Evolutionary conservation across 1,284 basidiomycete species (phyloP).

Genomic region (Hemileia vastatrix): DNA sequence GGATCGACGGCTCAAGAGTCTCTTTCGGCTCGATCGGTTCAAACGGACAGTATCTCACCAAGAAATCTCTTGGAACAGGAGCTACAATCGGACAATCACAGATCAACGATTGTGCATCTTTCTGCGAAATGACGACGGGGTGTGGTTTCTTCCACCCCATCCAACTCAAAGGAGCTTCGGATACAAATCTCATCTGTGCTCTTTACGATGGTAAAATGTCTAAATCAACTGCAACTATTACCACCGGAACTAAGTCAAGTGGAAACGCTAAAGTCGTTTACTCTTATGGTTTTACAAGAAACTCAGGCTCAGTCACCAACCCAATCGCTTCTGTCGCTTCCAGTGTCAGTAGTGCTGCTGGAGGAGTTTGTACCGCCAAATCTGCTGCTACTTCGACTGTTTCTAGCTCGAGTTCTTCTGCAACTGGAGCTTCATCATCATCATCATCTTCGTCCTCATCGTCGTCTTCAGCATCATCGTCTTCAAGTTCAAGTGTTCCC

Average conservation of each 20-base stretch:
- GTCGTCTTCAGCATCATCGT: too few relatives aligned
- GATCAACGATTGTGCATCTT: too few relatives aligned
- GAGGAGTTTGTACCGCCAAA: not conserved
- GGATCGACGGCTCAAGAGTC: too few relatives aligned
- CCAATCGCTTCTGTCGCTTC: not conserved
- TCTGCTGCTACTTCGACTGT: not conserved
- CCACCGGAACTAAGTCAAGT: not conserved
- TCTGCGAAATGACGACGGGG: too few relatives aligned
- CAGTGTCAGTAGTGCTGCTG: not conserved
- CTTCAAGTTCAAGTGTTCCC: not conserved
- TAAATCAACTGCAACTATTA: not conserved
- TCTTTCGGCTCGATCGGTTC: too few relatives aligned
- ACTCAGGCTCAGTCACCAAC: not conserved
- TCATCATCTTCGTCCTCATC: not conserved
- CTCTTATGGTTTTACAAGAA: not conserved
- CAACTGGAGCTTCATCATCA: not conserved
- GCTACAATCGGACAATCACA: too few relatives aligned
- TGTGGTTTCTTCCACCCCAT: not conserved
- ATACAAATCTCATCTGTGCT: not conserved
- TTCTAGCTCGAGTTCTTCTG: not conserved
- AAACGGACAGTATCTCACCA: too few relatives aligned
- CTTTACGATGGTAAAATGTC: not conserved
- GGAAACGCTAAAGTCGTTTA: not conserved
- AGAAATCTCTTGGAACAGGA: too few relatives aligned
- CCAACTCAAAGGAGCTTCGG: not conserved